phyloP scores from a whole-genome alignment of 768 basidiomycete species.

The Kwoniella sp. region DNA sequence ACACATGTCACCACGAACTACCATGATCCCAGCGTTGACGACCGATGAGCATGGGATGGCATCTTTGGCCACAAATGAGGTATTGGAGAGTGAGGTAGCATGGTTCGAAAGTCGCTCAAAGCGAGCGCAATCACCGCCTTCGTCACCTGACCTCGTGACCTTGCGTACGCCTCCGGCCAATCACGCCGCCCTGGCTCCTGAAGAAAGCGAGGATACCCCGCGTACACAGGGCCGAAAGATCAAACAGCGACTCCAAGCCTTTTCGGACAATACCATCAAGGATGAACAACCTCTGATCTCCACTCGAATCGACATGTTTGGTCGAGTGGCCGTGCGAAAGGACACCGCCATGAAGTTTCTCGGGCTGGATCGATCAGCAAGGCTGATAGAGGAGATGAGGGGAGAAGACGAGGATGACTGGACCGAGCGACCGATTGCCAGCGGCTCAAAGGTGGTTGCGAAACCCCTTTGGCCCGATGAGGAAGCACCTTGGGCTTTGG shows the following conservation, averaged over 20 bases:
- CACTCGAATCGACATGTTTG: slow-evolving; percentile 42
- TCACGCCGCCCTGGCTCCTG: slow-evolving; percentile 6
- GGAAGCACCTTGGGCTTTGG: slow-evolving; percentile 42
- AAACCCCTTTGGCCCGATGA: slow-evolving; percentile 46
- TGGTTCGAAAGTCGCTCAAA: slow-evolving; percentile 38
- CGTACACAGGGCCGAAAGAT: slow-evolving; percentile 27
- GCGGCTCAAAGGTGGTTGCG: slow-evolving; percentile 25
- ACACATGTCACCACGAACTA: slow-evolving; percentile 28
- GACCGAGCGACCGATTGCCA: slow-evolving; percentile 27
- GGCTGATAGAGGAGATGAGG: slow-evolving; percentile 35
- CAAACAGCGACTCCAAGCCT: slow-evolving; percentile 32
- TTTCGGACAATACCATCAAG: slow-evolving; percentile 23
- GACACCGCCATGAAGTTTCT: slow-evolving; percentile 45
- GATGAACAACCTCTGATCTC: slow-evolving; percentile 38
- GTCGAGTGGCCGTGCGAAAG: slow-evolving; percentile 46
- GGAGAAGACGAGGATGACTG: slow-evolving; percentile 38
- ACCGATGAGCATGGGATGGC: slow-evolving; percentile 37
- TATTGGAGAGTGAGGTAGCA: slow-evolving; percentile 43
- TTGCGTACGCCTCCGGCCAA: slow-evolving; percentile 30
- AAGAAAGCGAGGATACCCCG: slow-evolving; percentile 26
- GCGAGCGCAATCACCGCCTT: slow-evolving; percentile 12
- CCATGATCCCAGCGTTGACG: slow-evolving; percentile 31
- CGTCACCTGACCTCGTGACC: slow-evolving; percentile 29
- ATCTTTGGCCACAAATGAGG: slow-evolving; percentile 29
- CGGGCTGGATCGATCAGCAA: slow-evolving; percentile 26